Conservation (phyloP, 2,329 filamentous ascomycete species). For the Neurospora sp. region DNA sequence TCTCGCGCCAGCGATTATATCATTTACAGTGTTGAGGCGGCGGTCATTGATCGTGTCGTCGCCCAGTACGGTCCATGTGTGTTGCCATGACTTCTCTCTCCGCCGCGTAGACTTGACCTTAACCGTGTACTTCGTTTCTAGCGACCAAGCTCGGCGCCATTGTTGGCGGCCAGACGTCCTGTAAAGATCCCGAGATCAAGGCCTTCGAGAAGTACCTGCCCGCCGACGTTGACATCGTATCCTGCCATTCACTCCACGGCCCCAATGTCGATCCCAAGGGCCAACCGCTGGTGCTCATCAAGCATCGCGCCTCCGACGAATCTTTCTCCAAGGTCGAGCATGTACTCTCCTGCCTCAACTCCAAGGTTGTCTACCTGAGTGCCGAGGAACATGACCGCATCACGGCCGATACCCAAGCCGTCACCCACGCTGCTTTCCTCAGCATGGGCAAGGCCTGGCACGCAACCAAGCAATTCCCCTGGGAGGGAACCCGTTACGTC, state of each 20-base stretch:
- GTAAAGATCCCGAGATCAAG: constrained; percentile 91
- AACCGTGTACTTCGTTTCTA: constrained; percentile 27
- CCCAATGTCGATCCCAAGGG: constrained; percentile 80
- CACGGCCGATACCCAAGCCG: constrained; percentile 95
- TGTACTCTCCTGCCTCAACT: constrained; percentile 74
- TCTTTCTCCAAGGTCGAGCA: constrained; percentile 70
- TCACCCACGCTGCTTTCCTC: constrained; percentile 93
- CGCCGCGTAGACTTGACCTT: constrained; percentile 7
- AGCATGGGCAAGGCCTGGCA: constrained; percentile 98
- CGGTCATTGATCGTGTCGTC: constrained; percentile 79
- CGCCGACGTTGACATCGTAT: constrained; percentile 81
- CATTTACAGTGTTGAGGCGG: constrained; percentile 96
- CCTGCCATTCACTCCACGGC: constrained; percentile 92
- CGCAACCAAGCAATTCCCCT: constrained; percentile 89
- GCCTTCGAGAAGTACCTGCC: constrained; percentile 89
- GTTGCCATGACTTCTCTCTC: constrained; percentile 23
- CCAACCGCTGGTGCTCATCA: constrained; percentile 85
- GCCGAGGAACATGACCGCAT: constrained; percentile 89
- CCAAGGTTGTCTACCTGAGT: constrained; percentile 79
- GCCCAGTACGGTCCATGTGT: constrained; percentile 87
- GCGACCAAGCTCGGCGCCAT: constrained; percentile 93
- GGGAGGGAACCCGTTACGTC: constrained; percentile 91
- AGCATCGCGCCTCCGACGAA: constrained; percentile 74
- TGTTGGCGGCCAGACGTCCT: constrained; percentile 94
- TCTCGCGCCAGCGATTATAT: constrained; percentile 96